These are phyloP conservation scores for Penicillium sp. DNA, from an alignment of 2,329 filamentous ascomycete genomes.

Conservation along the genomic window DNA sequence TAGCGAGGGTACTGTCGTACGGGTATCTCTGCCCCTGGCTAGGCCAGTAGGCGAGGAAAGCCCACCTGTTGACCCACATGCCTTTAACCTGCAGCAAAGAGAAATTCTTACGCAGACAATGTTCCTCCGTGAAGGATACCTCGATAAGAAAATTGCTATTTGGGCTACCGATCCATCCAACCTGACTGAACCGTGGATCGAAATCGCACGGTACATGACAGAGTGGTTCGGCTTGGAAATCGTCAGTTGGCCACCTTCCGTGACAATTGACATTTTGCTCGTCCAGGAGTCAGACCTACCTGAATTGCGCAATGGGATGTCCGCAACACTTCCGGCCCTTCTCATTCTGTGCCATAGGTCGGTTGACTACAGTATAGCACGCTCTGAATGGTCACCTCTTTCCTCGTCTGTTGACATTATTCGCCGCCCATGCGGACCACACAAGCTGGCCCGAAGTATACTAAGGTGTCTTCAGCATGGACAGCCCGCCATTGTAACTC, in stretches of 20 bases:
- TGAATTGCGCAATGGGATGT: conserved; percentile 17
- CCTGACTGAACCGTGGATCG: conserved; percentile 25
- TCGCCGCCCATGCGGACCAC: conserved; percentile 42
- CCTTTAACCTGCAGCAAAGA: conserved; percentile 21
- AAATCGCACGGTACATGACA: conserved; percentile 33
- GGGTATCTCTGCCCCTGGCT: conserved; percentile 49
- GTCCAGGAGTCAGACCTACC: conserved; percentile 33
- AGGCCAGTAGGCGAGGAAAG: conserved; percentile 30
- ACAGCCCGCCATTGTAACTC: conserved; percentile 9
- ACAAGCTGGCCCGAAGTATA: conserved; percentile 42
- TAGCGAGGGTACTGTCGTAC: conserved; percentile 58
- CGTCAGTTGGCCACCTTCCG: conserved; percentile 28
- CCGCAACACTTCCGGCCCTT: conserved; percentile 30
- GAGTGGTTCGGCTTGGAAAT: conserved; percentile 40
- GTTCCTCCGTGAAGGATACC: conserved; percentile 27
- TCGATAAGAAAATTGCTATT: conserved; percentile 30
- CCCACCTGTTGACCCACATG: conserved; percentile 16
- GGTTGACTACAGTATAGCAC: conserved; percentile 33
- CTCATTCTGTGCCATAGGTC: conserved; percentile 41
- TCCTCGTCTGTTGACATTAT: conserved; percentile 40
- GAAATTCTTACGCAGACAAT: conserved; percentile 25
- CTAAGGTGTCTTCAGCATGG: conserved; percentile 30
- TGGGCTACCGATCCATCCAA: conserved; percentile 26
- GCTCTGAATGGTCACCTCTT: conserved; percentile 30
- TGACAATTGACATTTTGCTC: conserved; percentile 37